These are phyloP conservation scores for Rhinocladiella similis DNA, from an alignment of 2,329 filamentous ascomycete genomes.

Conservation along the genomic window DNA sequence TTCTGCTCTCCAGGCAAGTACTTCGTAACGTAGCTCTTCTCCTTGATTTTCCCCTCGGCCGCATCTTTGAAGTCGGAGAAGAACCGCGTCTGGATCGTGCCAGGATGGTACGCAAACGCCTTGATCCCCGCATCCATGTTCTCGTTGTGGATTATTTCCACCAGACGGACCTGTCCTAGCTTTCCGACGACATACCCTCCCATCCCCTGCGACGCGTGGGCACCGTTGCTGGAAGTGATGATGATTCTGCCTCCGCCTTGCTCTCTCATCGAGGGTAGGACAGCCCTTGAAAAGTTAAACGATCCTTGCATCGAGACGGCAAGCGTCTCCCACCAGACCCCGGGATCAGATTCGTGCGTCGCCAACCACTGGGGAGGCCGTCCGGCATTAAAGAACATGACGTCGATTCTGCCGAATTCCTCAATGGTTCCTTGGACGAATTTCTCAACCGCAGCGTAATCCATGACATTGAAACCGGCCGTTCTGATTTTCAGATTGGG, in stretches of 20 bases:
- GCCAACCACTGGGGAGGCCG: constrained; percentile 34
- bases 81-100: neutral
- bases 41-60: neutral
- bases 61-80: constrained; percentile 1
- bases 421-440: constrained; percentile 35
- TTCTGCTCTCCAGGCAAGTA: constrained; percentile 2
- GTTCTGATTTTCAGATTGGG: constrained; percentile 29
- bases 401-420: constrained; percentile 40
- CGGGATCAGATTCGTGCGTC: constrained; percentile 3
- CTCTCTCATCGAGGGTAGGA: constrained; percentile 42
- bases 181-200: neutral
- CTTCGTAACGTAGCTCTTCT: neutral
- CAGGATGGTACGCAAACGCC: neutral
- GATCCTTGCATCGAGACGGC: constrained; percentile 51
- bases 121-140: neutral
- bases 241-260: neutral
- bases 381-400: constrained; percentile 52
- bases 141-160: constrained; percentile 1
- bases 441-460: constrained; percentile 35
- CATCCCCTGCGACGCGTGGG: neutral
- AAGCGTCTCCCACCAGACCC: constrained; percentile 42
- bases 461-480: constrained; percentile 45
- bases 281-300: constrained; percentile 32
- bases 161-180: neutral
- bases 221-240: constrained; percentile 47